Evolutionary conservation across 2,329 filamentous ascomycete genomes (phyloP).

Genomic region (Myrmaecium sp.): DNA sequence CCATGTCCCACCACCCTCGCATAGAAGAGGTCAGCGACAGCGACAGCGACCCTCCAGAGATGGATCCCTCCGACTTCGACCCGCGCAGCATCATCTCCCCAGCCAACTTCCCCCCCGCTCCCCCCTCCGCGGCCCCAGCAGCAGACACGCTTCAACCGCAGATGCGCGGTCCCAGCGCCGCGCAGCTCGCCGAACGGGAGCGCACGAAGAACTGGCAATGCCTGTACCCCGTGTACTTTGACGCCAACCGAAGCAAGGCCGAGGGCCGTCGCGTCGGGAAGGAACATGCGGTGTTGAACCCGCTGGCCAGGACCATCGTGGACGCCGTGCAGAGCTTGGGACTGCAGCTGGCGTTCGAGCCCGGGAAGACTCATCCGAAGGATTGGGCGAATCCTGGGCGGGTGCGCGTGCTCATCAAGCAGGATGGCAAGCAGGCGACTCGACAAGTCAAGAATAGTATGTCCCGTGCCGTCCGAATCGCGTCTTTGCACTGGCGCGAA

Average conservation of each 20-base stretch:
- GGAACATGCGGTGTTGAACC: slow-evolving; percentile 61
- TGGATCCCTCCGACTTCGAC: slow-evolving; percentile 75
- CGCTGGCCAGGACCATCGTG: slow-evolving; percentile 76
- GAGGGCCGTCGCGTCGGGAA: slow-evolving; percentile 65
- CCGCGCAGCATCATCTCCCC: slow-evolving; percentile 38
- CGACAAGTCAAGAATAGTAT: slow-evolving; percentile 46
- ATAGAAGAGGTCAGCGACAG: slow-evolving; percentile 87
- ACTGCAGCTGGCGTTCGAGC: slow-evolving; percentile 65
- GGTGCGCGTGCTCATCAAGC: slow-evolving; percentile 61
- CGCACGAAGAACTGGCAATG: slow-evolving; percentile 64
- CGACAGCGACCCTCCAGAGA: slow-evolving; percentile 47
- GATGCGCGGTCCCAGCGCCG: slow-evolving; percentile 17
- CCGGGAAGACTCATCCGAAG: slow-evolving; percentile 81
- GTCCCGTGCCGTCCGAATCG: slow-evolving; percentile 10
- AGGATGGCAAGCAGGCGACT: slow-evolving; percentile 34
- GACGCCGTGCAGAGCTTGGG: slow-evolving; percentile 63
- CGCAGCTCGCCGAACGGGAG: slow-evolving; percentile 29
- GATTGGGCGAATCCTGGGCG: slow-evolving; percentile 96
- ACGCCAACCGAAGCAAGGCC: slow-evolving; percentile 53
- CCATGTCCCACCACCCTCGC: slow-evolving; percentile 62
- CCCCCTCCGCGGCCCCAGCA: slow-evolving; percentile 14
- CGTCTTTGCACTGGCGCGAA: background rate
- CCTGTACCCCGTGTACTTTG: slow-evolving; percentile 93
- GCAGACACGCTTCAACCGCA: slow-evolving; percentile 10
- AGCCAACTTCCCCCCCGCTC: slow-evolving; percentile 8